Evolutionary conservation across 768 basidiomycete genomes (phyloP).

Genomic region (Termitomyces heimii): DNA sequence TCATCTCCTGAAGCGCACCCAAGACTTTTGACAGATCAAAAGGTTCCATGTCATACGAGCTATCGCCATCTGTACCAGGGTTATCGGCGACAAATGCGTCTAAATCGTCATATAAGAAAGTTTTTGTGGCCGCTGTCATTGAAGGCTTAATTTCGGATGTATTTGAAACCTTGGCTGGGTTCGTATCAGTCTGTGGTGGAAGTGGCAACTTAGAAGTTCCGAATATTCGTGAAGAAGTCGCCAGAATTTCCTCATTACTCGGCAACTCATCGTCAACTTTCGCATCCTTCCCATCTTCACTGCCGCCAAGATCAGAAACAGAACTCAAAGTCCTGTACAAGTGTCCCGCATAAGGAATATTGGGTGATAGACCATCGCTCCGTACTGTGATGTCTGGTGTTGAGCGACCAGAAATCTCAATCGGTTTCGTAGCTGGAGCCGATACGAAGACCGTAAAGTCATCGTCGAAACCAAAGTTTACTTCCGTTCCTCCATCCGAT

Average conservation of each 20-base stretch:
- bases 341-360: slow-evolving; percentile 15
- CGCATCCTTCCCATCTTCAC: slow-evolving; percentile 24
- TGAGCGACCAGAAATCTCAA: slow-evolving; percentile 19
- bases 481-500: background rate
- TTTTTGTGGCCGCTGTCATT: background rate
- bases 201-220: slow-evolving; percentile 19
- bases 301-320: slow-evolving; percentile 51
- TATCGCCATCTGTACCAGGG: background rate
- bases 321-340: slow-evolving; percentile 52
- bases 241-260: slow-evolving; percentile 41
- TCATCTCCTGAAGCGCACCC: slow-evolving; percentile 59
- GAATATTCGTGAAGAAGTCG: slow-evolving; percentile 46
- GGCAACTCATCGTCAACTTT: slow-evolving; percentile 32
- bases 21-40: slow-evolving; percentile 64
- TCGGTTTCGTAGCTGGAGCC: slow-evolving; percentile 30
- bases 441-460: slow-evolving; percentile 76
- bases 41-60: slow-evolving; percentile 29
- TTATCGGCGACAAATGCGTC: background rate
- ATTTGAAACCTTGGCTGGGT: background rate
- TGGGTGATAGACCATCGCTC: slow-evolving; percentile 12
- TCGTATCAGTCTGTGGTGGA: background rate
- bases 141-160: background rate
- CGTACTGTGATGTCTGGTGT: slow-evolving; percentile 16
- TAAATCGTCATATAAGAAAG: slow-evolving; percentile 2
- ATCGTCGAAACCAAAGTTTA: slow-evolving; percentile 59